Evolutionary conservation across 805 yeast species (phyloP), one percentile per base, ranked within the genome.

Genomic region (Ogataea zsoltii): DNA sequence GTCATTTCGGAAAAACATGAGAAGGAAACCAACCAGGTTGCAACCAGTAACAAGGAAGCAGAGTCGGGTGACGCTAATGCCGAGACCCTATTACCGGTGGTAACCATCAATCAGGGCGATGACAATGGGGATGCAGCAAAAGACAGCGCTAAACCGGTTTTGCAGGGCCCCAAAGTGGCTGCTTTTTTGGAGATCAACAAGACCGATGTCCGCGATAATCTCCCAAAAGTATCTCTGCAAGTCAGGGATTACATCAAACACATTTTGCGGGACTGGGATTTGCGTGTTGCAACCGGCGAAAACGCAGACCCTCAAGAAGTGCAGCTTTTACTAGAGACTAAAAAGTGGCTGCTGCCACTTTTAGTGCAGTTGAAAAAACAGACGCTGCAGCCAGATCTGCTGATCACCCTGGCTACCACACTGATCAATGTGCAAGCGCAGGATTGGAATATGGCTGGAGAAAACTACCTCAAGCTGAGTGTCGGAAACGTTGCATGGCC

Each of bases 401-500:
- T 80, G 33, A 75, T 75, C 0, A 75, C 86, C 0, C 63, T 89
- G 26, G 68, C 82, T 3, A 83, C 88, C 1, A 76, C 86, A 1
- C 54, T 84, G 7, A 71, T 75, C 51, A 74, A 82, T 55, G 44
- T 86, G n/a, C 96, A 88, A 62, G 57, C 66, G 10, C 57, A 62
- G 13, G 74, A 80, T 29, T 80, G 63, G 52, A 59, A 61, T 30
- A 67, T 67, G 41, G 88, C 92, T 4, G 77, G 77, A 48, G 88
- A 87, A 56, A 71, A 82, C 19, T 89, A 89, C 55, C 68, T 88
- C 71, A 77, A 83, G 50, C 66, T 89, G 46, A 83, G 92, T 58
- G 83, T 89, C 14, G 97, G 96, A 1, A 87, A 88, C 54, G 88
- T 85, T 2, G 91, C 94, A 4, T 89, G 96, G 96, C 97, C 97